Base-by-base conservation (phyloP, 257 asterid species). In the Scutellaria barbata region DNA sequence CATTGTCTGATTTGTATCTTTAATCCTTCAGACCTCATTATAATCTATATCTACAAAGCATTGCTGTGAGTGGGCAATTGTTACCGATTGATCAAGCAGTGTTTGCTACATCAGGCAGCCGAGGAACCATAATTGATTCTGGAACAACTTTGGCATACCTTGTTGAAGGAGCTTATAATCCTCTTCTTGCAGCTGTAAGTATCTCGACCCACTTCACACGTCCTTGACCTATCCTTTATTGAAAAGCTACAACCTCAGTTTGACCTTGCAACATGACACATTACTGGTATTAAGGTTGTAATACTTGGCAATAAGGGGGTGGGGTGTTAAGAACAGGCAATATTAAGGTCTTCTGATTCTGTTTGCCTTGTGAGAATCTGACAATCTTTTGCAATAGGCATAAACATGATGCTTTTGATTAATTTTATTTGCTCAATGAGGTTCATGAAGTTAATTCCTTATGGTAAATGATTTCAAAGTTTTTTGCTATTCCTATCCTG, bases 91-190 rank as follows among this genome's bases (percentile, higher is more conserved):
- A 92, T 73, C 74, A 83, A 77, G 82, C 85, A 65, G 87, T 84
- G 77, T 92, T 92, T 89, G 79, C 83, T 25, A 88, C 98, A 71
- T 82, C 96, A 35, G 86, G 79, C 78, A 80, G 68, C 76, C 83
- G 81, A 72, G 96, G 96, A 72, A 89, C 96, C 39, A 86, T 92
- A 73, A 75, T 92, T 71, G 96, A 89, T 85, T 92, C 98, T 73
- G 98, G 96, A 68, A 92, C 98, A 43, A 92, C 98, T 48, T 79
- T 92, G 79, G 90, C 96, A 12, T 92, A 89, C 80, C 95, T 92
- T 58, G 90, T 82, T 10, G 84, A 80, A 75, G 96, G 87, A 81
- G 98, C 96, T 69, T 89, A 83, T 79, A 92, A 92, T 75, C 94
- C 94, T 72, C 79, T 92, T 64, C 86, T 92, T 79, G 77, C 76